A percentile compares a stretch with the other conserved stretches of the same genome.
phyloP scores from a whole-genome alignment of 1,284 basidiomycete genomes.

The Neonothopanus nambi region DNA sequence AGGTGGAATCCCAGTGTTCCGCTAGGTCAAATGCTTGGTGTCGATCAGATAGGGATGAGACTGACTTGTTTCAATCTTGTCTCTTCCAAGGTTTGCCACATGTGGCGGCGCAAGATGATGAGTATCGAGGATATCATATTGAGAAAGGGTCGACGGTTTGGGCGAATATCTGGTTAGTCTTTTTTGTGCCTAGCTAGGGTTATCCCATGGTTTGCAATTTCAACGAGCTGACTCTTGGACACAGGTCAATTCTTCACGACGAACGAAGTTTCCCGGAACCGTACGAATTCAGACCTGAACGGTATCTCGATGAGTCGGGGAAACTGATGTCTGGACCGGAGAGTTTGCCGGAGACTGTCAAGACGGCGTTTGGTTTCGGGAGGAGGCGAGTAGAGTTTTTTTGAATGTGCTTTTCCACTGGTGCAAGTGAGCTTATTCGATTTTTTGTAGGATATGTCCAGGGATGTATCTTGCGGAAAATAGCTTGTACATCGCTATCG shows the following conservation, averaged over 20 bases:
- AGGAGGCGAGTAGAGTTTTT: slow-evolving; percentile 13
- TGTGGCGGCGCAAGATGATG: slow-evolving; percentile 22
- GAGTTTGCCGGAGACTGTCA: slow-evolving; percentile 5
- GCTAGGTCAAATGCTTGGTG: not conserved
- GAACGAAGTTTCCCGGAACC: slow-evolving; percentile 29
- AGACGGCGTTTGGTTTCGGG: slow-evolving; percentile 22
- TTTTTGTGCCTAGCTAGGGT: not conserved
- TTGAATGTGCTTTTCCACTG: too few relatives aligned
- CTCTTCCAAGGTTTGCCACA: slow-evolving; percentile 23
- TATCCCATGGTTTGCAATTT: not conserved
- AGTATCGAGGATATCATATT: slow-evolving; percentile 26
- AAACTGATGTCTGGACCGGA: slow-evolving; percentile 6
- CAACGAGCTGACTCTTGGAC: not conserved
- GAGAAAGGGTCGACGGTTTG: slow-evolving; percentile 29
- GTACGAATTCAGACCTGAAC: slow-evolving; percentile 30
- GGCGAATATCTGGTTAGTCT: slow-evolving; percentile 36
- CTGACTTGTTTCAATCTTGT: not conserved
- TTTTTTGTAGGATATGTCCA: slow-evolving; percentile 22
- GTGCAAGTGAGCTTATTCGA: slow-evolving; percentile 8
- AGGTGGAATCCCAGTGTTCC: slow-evolving; percentile 12
- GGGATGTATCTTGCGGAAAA: slow-evolving; percentile 28
- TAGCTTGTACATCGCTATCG: slow-evolving; percentile 26
- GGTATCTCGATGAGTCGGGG: slow-evolving; percentile 20
- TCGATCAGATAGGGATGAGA: not conserved
- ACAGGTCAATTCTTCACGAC: slow-evolving; percentile 27